These are phyloP conservation scores for Ogataea methanolica DNA, from an alignment of 805 yeast genomes.

Conservation along the genomic window DNA sequence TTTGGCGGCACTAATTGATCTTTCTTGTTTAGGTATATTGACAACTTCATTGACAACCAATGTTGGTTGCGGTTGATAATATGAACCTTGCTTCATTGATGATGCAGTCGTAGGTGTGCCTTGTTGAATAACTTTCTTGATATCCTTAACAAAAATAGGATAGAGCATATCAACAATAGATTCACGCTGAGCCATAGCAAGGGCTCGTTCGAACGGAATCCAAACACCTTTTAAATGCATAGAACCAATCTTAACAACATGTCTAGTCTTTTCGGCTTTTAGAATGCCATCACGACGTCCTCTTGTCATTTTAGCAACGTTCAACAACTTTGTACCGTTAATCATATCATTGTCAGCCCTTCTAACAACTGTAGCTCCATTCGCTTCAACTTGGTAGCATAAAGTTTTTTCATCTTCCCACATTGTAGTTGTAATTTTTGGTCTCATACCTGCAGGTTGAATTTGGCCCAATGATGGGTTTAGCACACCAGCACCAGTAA, in stretches of 20 bases:
- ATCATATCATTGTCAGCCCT: constrained; percentile 68
- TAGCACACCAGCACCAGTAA: neutral
- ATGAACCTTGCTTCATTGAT: too few relatives aligned
- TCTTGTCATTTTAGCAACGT: constrained; percentile 67
- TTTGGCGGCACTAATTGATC: too few relatives aligned
- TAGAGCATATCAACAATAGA: constrained; percentile 51
- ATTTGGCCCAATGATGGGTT: constrained; percentile 33
- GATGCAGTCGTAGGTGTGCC: constrained; percentile 21
- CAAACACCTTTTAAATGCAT: constrained; percentile 70
- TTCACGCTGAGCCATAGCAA: constrained; percentile 61
- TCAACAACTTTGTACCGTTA: constrained; percentile 61
- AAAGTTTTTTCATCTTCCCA: constrained; percentile 70
- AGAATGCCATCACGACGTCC: constrained; percentile 67
- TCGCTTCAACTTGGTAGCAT: constrained; percentile 66
- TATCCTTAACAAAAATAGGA: constrained; percentile 58
- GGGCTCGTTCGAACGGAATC: constrained; percentile 66
- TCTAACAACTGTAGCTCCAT: constrained; percentile 58
- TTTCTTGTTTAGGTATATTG: too few relatives aligned
- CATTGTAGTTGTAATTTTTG: constrained; percentile 62
- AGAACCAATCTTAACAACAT: constrained; percentile 66
- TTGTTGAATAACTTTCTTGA: constrained; percentile 36
- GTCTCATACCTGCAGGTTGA: constrained; percentile 42
- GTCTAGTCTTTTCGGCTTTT: constrained; percentile 57
- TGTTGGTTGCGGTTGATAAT: too few relatives aligned
- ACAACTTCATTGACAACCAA: too few relatives aligned